A percentile compares a stretch with the other conserved stretches of the same genome.
Evolutionary conservation across 1,139 yeast genomes (phyloP).

Genomic region (Casaregolazyma suthepensis): DNA sequence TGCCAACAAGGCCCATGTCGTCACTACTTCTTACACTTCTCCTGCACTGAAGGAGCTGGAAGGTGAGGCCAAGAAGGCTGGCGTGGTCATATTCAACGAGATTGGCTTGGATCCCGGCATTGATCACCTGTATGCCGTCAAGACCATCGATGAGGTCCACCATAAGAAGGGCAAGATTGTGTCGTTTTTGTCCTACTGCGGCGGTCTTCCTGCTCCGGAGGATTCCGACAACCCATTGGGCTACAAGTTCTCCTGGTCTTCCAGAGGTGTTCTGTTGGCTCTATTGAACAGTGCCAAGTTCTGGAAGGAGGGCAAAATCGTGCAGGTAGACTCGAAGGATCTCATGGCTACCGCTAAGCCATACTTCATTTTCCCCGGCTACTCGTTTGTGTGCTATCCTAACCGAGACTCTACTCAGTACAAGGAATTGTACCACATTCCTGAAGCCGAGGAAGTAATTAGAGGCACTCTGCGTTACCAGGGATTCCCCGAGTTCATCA

Average conservation of each 20-base stretch:
- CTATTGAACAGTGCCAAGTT: constrained; percentile 88
- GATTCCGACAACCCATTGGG: constrained; percentile 96
- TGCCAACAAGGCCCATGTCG: constrained; percentile 84
- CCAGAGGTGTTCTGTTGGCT: constrained; percentile 95
- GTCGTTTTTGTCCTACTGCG: constrained; percentile 93
- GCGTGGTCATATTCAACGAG: constrained; percentile 46
- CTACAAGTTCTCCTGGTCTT: constrained; percentile 98
- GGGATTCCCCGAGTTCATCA: constrained; percentile 97
- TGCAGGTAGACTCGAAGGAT: constrained; percentile 76
- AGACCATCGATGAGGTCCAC: constrained; percentile 97
- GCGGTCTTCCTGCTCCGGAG: constrained; percentile 98
- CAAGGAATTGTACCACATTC: constrained; percentile 85
- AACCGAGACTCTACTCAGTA: constrained; percentile 96
- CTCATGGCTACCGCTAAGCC: constrained; percentile 95
- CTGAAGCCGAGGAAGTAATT: constrained; percentile 94
- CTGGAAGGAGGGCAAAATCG: constrained; percentile 81
- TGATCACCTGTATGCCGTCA: constrained; percentile 96
- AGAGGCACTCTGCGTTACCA: constrained; percentile 97
- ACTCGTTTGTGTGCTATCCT: constrained; percentile 91
- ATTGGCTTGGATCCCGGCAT: constrained; percentile 89
- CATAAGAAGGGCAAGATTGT: constrained; percentile 83
- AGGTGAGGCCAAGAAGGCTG: constrained; percentile 39
- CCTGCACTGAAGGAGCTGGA: constrained; percentile 62
- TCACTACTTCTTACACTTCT: constrained; percentile 92
- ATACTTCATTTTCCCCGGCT: constrained; percentile 93